Evolutionary conservation across 2,329 filamentous ascomycete species (phyloP).

Genomic region (Alternaria gansuensis): DNA sequence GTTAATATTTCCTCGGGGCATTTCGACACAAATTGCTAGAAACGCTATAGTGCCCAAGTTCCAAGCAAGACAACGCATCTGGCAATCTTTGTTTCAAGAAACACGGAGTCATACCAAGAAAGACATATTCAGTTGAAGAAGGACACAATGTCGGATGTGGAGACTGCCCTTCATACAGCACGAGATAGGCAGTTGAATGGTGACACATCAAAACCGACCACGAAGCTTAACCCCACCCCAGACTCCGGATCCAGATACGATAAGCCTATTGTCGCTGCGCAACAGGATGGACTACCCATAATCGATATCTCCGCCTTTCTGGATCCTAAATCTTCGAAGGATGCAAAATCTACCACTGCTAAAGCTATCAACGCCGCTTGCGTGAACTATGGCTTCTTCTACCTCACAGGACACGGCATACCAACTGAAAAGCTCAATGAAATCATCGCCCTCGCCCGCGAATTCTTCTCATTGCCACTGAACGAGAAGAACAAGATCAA

Average conservation of each 20-base stretch:
- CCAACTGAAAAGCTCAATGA: slow-evolving; percentile 35
- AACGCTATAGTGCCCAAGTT: neutral
- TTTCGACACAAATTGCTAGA: neutral
- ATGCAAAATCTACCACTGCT: slow-evolving; percentile 38
- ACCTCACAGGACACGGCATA: slow-evolving; percentile 55
- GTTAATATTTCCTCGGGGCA: too few relatives aligned
- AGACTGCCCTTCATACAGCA: slow-evolving; percentile 21
- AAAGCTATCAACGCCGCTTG: slow-evolving; percentile 51
- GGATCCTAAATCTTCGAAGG: slow-evolving; percentile 23
- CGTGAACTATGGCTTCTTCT: slow-evolving; percentile 55
- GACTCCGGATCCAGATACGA: slow-evolving; percentile 19
- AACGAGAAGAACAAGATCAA: slow-evolving; percentile 49
- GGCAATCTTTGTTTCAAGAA: neutral
- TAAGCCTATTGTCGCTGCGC: slow-evolving; percentile 26
- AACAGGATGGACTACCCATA: slow-evolving; percentile 47
- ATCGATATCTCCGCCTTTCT: slow-evolving; percentile 56
- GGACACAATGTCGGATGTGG: slow-evolving; percentile 28
- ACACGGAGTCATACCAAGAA: neutral
- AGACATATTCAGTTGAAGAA: neutral
- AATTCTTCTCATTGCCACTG: slow-evolving; percentile 46
- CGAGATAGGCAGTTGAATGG: slow-evolving; percentile 15
- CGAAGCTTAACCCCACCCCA: slow-evolving; percentile 36
- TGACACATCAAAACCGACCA: neutral
- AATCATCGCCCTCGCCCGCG: slow-evolving; percentile 45
- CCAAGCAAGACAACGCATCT: neutral